Conservation (phyloP, 164 flowering plant genomes). For the Houttuynia cordata region DNA sequence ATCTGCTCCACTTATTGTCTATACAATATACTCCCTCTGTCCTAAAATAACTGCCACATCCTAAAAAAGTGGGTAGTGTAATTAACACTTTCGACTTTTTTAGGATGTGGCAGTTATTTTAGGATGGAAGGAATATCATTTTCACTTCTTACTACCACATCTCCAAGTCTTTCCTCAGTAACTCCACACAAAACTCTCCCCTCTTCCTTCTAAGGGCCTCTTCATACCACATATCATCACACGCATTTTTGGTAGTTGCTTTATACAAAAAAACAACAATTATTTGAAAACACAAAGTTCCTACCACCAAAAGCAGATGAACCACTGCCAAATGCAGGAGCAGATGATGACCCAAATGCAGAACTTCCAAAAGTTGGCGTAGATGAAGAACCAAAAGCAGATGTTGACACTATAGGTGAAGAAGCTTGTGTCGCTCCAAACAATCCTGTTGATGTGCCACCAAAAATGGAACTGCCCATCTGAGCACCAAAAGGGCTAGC, state of each 20-base stretch:
- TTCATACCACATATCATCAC: neutral
- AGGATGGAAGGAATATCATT: too few relatives aligned
- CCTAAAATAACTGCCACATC: too few relatives aligned
- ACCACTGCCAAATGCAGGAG: constrained; percentile 66
- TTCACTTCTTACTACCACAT: neutral
- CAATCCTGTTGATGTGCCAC: constrained; percentile 88
- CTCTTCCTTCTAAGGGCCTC: neutral
- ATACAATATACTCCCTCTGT: too few relatives aligned
- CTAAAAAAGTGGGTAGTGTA: too few relatives aligned
- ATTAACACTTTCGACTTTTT: too few relatives aligned
- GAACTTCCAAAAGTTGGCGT: constrained; percentile 73
- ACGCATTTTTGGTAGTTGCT: neutral
- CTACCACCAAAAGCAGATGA: constrained; percentile 63
- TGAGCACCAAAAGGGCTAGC: constrained; percentile 74
- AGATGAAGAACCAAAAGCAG: constrained; percentile 75
- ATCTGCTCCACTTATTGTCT: too few relatives aligned
- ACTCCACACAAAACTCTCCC: neutral
- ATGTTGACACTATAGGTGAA: constrained; percentile 53
- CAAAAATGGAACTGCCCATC: constrained; percentile 78
- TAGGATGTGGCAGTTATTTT: too few relatives aligned
- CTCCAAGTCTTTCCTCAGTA: neutral
- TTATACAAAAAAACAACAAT: neutral
- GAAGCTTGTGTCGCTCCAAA: constrained; percentile 70
- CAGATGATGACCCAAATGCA: constrained; percentile 59
- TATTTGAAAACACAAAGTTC: neutral